phyloP scores from a whole-genome alignment of 495 filamentous ascomycete genomes.

The Alectoria sarmentosa region DNA sequence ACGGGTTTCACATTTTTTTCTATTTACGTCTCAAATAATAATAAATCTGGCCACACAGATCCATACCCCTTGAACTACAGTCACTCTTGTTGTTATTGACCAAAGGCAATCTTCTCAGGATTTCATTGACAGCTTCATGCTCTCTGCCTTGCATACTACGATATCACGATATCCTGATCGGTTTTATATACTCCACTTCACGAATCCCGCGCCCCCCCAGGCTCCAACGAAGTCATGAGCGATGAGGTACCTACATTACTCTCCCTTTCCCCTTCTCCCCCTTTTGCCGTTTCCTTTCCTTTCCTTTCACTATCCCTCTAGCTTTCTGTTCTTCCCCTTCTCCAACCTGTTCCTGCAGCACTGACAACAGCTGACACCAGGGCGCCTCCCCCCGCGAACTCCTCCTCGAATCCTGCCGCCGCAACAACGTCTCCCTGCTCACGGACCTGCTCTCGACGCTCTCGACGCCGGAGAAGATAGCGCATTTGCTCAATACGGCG shows the following conservation, averaged over 20 bases:
- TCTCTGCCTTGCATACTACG: too few species aligned
- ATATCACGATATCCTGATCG: too few species aligned
- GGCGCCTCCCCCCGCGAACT: slow-evolving; percentile 80
- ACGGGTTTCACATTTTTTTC: too few species aligned
- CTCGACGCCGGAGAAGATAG: slow-evolving; percentile 46
- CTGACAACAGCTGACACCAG: slow-evolving; percentile 42
- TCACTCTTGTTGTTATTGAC: too few species aligned
- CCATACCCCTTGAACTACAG: too few species aligned
- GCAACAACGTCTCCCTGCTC: slow-evolving; percentile 84
- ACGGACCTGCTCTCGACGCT: slow-evolving; percentile 45
- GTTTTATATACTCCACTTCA: too few species aligned
- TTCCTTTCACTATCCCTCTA: neutral
- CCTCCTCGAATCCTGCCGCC: slow-evolving; percentile 86
- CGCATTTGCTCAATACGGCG: slow-evolving; percentile 73
- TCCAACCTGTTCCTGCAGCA: too few species aligned
- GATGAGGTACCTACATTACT: slow-evolving; percentile 11
- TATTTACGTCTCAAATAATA: too few species aligned
- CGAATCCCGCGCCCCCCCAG: too few species aligned
- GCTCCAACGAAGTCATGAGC: slow-evolving; percentile 5
- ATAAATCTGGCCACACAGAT: too few species aligned
- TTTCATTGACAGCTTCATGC: too few species aligned
- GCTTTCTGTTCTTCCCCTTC: neutral
- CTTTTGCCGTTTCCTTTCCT: neutral
- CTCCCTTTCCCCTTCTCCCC: neutral
- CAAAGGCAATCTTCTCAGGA: too few species aligned